Base-by-base conservation (phyloP, 345 rosid species). In the Gossypium turneri region DNA sequence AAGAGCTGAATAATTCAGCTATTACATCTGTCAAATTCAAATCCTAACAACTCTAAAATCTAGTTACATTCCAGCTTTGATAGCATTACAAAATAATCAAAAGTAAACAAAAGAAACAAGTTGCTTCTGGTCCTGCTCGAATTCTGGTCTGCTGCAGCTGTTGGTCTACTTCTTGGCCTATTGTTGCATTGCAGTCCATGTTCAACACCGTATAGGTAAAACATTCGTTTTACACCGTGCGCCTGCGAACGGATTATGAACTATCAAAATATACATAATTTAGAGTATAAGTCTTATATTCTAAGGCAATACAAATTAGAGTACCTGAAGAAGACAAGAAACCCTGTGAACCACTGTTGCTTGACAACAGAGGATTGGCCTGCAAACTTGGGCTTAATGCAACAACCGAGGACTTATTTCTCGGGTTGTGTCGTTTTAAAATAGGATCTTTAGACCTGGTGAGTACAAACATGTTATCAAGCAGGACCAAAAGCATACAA, bases 151-250 rank as follows among this genome's bases (percentile, higher is more conserved):
- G n/a, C n/a, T n/a, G n/a, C n/a, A n/a, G n/a, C n/a, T n/a, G n/a
- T n/a, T n/a, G n/a, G n/a, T n/a, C n/a, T n/a, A n/a, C n/a, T n/a
- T n/a, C n/a, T n/a, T n/a, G n/a, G n/a, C n/a, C n/a, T n/a, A n/a
- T n/a, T n/a, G n/a, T n/a, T n/a, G n/a, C n/a, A n/a, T n/a, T n/a
- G n/a, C n/a, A n/a, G n/a, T n/a, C n/a, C n/a, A n/a, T n/a, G n/a
- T n/a, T n/a, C n/a, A n/a, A n/a, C n/a, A 56, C 2, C 24, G 62
- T 53, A 92, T 68, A 27, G 47, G 25, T 9, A 51, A 69, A 22
- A 51, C 24, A 2, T 20, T 27, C 12, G 16, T 74, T 19, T 62
- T 19, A 34, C 7, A 34, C 41, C 41, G 41, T 34, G 41, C 7
- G 1, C 41, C 41, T 34, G 41, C 41, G 7, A 34, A 34, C 10